Base-by-base conservation (phyloP, 352 stramenopile species). In the Pythium plurisporium region DNA sequence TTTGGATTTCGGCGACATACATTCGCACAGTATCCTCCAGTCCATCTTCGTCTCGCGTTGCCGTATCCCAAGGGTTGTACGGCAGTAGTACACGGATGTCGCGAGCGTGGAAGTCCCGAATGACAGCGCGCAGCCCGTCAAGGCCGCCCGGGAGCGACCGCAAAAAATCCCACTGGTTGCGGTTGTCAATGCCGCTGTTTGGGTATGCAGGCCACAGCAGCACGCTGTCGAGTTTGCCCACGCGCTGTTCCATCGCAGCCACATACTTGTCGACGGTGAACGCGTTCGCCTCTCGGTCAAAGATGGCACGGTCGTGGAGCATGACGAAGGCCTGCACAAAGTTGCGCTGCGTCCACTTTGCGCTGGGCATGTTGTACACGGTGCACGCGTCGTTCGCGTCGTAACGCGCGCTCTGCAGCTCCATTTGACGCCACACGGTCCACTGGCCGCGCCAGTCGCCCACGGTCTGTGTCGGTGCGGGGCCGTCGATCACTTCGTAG, bases 41-140 rank as follows among this genome's bases (percentile, higher is more conserved):
- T 11, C 73, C 76, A 17, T 48, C 3, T 60, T 87, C 73, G 46
- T 86, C 70, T 6, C 76, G 71, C 1, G 86, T 96, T 11, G 70
- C 78, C 1, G 71, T 72, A 44, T 96, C 86, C 86, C 86, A 96
- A 1, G 86, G 86, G 52, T 90, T 90, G 65, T 94, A 94, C 15
- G 86, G 77, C n/a, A 94, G 60, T 34, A 94, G 55, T 4, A 94
- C 80, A 27, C 72, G 74, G 29, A 94, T 59, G 33, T 62, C 67
- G 34, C 48, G 74, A 23, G 56, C 62, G 11, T 94, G 84, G 41
- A 94, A 91, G 19, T 82, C 76, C 3, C 52, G 30, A 37, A 92
- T 73, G 23, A 92, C 56, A 2, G 25, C 7, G 17, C 67, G 69
- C 1, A 94, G 55, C 0, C 68, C 79, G 2, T 70, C 44, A 6